Percentiles rank a stretch among this genome's conserved stretches.
phyloP scores from a whole-genome alignment of 306 rosid genomes.

The Begonia peltatifolia region DNA sequence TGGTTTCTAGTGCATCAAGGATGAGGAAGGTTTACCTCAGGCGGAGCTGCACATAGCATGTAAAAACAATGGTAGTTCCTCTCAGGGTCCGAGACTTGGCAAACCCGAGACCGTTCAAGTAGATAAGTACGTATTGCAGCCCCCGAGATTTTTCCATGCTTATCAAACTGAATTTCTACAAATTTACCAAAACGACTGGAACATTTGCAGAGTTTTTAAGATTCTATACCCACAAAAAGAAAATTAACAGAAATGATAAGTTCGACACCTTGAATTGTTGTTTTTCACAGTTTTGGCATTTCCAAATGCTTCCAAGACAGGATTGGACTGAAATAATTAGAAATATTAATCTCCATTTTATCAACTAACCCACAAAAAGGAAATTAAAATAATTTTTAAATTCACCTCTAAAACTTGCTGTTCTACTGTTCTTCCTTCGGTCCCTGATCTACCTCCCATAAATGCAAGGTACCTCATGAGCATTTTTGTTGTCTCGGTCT shows the following conservation, averaged over 20 bases:
- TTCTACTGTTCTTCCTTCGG: conserved; percentile 78
- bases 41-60: conserved; percentile 89
- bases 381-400: conserved; percentile 4
- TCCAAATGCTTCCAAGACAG: conserved; percentile 85
- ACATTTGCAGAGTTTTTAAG: neutral
- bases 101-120: conserved; percentile 79
- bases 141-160: conserved; percentile 71
- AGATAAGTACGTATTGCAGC: conserved; percentile 89
- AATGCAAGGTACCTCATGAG: conserved; percentile 81
- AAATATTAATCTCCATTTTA: conserved; percentile 13
- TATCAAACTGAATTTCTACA: conserved; percentile 83
- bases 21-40: conserved; percentile 36
- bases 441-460: conserved; percentile 72
- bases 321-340: conserved; percentile 60
- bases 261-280: conserved; percentile 71
- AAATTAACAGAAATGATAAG: conserved; percentile 2
- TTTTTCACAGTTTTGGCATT: conserved; percentile 84
- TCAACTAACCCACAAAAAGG: neutral
- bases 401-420: conserved; percentile 92
- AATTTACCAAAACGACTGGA: conserved; percentile 89
- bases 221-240: neutral
- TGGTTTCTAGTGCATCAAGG: conserved; percentile 1
- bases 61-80: conserved; percentile 90
- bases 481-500: conserved; percentile 88
- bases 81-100: conserved; percentile 81